A percentile compares a stretch with the other conserved stretches of the same genome.
Conservation (phyloP, 1,284 basidiomycete genomes). For the Malassezia brasiliensis region DNA sequence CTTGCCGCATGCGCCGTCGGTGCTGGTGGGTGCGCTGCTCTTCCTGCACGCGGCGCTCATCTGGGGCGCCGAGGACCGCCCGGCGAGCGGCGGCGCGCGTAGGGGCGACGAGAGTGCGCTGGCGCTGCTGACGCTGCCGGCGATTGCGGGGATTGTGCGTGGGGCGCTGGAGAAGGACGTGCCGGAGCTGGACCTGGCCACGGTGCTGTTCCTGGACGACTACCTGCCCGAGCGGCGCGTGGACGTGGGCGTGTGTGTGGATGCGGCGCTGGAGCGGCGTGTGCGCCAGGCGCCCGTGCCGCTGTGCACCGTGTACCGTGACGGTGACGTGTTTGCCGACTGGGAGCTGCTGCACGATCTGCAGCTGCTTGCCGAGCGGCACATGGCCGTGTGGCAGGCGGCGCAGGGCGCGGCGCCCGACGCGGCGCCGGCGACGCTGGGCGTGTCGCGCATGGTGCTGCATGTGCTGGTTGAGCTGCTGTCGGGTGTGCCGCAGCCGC, state of each 20-base stretch:
- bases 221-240: slow-evolving; percentile 5
- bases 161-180: slow-evolving; percentile 36
- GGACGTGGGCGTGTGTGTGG: background rate
- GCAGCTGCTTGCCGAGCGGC: slow-evolving; percentile 31
- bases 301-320: slow-evolving; percentile 11
- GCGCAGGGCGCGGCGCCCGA: background rate
- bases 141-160: slow-evolving; percentile 34
- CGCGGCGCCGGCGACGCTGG: background rate
- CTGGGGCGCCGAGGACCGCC: slow-evolving; percentile 26
- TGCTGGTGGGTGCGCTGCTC: slow-evolving; percentile 36
- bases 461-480: slow-evolving; percentile 23
- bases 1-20: slow-evolving; percentile 14
- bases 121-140: slow-evolving; percentile 28
- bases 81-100: slow-evolving; percentile 12
- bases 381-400: slow-evolving; percentile 29
- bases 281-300: slow-evolving; percentile 6
- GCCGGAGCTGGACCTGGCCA: slow-evolving; percentile 34
- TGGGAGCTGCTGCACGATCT: slow-evolving; percentile 42
- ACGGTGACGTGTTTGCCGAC: slow-evolving; percentile 20
- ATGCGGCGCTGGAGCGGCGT: background rate
- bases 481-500: slow-evolving; percentile 3
- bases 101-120: slow-evolving; percentile 30
- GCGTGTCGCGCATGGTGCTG: slow-evolving; percentile 19
- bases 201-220: slow-evolving; percentile 26
- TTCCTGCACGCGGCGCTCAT: slow-evolving; percentile 34